A percentile compares a stretch with the other conserved stretches of the same genome.
Conservation (phyloP, 192 early-diverging fungal species). For the Coemansia sp. region DNA sequence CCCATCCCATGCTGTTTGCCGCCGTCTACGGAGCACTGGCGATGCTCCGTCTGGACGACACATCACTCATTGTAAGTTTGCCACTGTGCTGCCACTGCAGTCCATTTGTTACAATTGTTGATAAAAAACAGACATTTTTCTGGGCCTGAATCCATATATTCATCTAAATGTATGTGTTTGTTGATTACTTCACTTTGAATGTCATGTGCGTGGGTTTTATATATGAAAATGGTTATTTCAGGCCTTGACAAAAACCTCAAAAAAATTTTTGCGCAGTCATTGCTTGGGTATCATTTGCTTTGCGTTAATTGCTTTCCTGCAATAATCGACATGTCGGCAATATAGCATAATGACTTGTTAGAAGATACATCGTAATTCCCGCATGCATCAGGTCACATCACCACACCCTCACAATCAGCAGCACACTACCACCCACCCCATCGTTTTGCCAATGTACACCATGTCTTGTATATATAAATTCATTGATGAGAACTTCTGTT, state of each 20-base stretch:
- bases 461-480: neutral
- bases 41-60: slow-evolving; percentile 63
- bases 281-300: neutral
- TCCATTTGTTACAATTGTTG: slow-evolving; percentile 18
- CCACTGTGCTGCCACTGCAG: neutral
- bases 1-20: slow-evolving; percentile 87
- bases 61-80: slow-evolving; percentile 62
- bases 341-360: too few relatives aligned
- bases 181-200: too few relatives aligned
- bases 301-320: neutral
- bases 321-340: too few relatives aligned
- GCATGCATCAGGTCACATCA: neutral
- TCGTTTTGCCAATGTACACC: too few relatives aligned
- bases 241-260: too few relatives aligned
- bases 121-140: too few relatives aligned
- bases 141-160: too few relatives aligned
- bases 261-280: neutral
- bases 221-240: too few relatives aligned
- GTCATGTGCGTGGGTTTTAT: too few relatives aligned
- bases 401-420: too few relatives aligned
- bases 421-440: too few relatives aligned
- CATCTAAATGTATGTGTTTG: too few relatives aligned
- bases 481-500: neutral
- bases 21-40: slow-evolving; percentile 65
- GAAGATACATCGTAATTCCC: neutral